Percentiles rank a stretch among this genome's conserved stretches.
These are phyloP conservation scores for Penstemon newberryi DNA, from an alignment of 257 asterid genomes.

Conservation along the genomic window DNA sequence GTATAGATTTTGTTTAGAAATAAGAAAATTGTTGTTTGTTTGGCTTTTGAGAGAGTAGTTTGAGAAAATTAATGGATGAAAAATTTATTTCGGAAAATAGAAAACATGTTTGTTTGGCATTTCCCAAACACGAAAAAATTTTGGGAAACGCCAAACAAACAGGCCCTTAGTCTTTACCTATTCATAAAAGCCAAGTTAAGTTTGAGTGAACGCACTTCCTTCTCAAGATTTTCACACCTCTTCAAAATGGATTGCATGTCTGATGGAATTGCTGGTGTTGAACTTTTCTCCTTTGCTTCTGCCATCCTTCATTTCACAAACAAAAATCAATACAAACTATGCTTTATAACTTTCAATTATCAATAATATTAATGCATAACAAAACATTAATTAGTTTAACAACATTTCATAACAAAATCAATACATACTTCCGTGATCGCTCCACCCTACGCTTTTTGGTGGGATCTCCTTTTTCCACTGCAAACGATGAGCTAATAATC, in stretches of 20 bases:
- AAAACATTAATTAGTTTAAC: neutral
- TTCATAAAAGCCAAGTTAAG: slow-evolving; percentile 91
- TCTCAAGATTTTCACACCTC: slow-evolving; percentile 87
- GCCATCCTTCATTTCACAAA: slow-evolving; percentile 62
- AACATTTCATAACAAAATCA: neutral
- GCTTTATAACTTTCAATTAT: neutral
- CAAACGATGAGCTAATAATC: slow-evolving; percentile 33
- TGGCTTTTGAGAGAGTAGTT: no score
- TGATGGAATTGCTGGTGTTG: slow-evolving; percentile 67
- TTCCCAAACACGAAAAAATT: no score
- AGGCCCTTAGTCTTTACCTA: slow-evolving; percentile 53
- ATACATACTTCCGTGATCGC: slow-evolving; percentile 77
- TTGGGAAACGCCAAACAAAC: no score
- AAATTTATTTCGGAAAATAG: no score
- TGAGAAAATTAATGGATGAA: no score
- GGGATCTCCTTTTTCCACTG: slow-evolving; percentile 88
- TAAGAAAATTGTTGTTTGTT: no score
- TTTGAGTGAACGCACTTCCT: slow-evolving; percentile 86
- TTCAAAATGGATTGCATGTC: slow-evolving; percentile 69
- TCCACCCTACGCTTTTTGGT: slow-evolving; percentile 87
- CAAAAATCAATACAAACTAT: neutral
- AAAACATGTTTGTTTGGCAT: no score
- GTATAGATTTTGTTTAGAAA: no score
- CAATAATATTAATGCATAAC: neutral
- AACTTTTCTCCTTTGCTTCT: slow-evolving; percentile 85